phyloP scores from a whole-genome alignment of 257 asterid genomes.

The Solanum okadae region DNA sequence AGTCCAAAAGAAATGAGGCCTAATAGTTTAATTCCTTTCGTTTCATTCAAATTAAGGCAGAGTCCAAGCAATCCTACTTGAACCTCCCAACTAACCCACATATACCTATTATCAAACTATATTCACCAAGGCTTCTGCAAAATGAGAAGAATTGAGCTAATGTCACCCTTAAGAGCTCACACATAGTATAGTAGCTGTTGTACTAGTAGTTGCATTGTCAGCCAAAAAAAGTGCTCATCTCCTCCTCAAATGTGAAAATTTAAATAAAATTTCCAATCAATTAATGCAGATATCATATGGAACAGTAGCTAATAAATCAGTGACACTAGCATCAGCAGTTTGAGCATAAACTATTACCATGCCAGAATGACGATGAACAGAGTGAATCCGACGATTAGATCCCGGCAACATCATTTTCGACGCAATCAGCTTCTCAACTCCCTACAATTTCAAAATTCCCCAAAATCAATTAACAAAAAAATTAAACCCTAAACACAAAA shows the following conservation, averaged over 20 bases:
- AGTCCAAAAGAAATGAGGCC: not conserved
- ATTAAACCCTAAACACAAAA: not conserved
- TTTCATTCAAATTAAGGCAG: not conserved
- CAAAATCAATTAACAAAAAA: not conserved
- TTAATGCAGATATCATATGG: not conserved
- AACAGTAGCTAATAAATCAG: not conserved
- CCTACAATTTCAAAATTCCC: conserved; percentile 23
- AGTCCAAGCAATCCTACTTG: not conserved
- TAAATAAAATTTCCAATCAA: not conserved
- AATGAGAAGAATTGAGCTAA: not conserved
- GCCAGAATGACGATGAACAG: conserved; percentile 89
- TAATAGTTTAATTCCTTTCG: not conserved
- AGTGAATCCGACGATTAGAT: conserved; percentile 78
- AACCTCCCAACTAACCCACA: not conserved
- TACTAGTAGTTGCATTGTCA: not conserved
- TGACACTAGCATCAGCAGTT: not conserved
- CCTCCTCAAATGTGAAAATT: not conserved
- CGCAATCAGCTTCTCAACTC: conserved; percentile 86
- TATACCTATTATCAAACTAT: not conserved
- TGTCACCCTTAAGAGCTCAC: not conserved
- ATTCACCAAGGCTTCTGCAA: not conserved
- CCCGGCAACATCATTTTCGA: conserved; percentile 93
- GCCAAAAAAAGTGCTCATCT: not conserved
- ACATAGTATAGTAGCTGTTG: not conserved
- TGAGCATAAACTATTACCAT: conserved; percentile 33